Evolutionary conservation across 805 yeast genomes (phyloP), one percentile per base, ranked within the genome.

Genomic region (Candida fluviatilis): DNA sequence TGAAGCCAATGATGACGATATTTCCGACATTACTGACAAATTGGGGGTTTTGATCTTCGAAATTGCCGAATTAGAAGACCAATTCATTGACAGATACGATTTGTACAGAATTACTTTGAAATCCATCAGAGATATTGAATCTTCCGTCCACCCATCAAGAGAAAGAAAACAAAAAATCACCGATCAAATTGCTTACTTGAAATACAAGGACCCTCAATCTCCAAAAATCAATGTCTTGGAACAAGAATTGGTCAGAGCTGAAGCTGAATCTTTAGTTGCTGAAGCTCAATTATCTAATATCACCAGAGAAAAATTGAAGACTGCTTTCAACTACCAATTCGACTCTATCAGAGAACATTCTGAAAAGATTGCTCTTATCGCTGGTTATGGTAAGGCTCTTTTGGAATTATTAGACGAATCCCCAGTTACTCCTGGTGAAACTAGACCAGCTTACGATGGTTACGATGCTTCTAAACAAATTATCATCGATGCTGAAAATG

Each of bases 361-460:
- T 54, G 98, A 93, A 76, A 93, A 93, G 75, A 77, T 86, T 53
- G 98, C 98, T 37, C 75, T 93, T 54, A 91, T 91, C 71, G 97
- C 98, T 54, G 97, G 97, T 60, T 93, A 93, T 76, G 98, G 98
- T 73, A 91, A 91, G 76, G 96, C 96, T 32, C 73, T 91, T 51
- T 77, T 93, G 60, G 98, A 93, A 76, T 80, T 91, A 60, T 78
- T 91, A 63, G 98, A 91, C 64, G 98, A 91, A 69, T 71, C 93
- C 50, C 95, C 98, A 48, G 96, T 93, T 49, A 91, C 97, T 51
- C 99, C 99, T 48, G 99, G 99, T 75, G 98, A 91, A 76, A 83
- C 96, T 50, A 88, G 98, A 76, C 91, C 96, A 35, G 91, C 96
- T 44, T 91, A 93, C 69, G 98, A 93, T 60, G 98, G 98, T 51